phyloP scores from a whole-genome alignment of 2,329 filamentous ascomycete genomes.

The Xylaria sp. region DNA sequence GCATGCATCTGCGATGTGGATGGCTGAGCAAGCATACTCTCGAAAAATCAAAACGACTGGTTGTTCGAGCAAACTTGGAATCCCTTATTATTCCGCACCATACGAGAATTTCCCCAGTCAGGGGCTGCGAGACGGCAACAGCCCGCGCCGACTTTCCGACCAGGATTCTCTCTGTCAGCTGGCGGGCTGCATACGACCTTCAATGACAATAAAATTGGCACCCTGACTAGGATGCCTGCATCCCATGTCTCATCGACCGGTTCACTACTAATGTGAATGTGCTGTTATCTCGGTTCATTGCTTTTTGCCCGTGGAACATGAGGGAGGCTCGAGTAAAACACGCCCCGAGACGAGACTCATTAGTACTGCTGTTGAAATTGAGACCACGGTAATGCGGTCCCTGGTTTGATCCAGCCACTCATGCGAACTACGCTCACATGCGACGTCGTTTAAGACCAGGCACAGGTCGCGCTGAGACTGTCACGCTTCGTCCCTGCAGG shows the following conservation, averaged over 20 bases:
- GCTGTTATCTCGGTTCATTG: neutral
- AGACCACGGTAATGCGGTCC: neutral
- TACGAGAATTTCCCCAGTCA: too few relatives aligned
- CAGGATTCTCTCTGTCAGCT: neutral
- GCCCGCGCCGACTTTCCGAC: neutral
- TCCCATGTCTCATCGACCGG: neutral
- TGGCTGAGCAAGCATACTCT: too few relatives aligned
- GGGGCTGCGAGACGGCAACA: neutral
- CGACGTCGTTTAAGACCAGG: neutral
- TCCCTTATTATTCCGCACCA: too few relatives aligned
- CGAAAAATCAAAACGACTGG: too few relatives aligned
- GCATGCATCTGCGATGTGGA: too few relatives aligned
- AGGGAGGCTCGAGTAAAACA: neutral
- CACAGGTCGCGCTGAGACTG: too few relatives aligned
- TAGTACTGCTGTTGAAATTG: neutral
- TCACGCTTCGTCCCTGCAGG: too few relatives aligned
- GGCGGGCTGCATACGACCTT: neutral
- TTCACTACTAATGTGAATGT: neutral
- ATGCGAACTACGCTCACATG: neutral
- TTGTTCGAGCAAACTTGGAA: too few relatives aligned
- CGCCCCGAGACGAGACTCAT: too few relatives aligned
- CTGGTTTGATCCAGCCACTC: neutral
- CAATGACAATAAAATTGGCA: neutral
- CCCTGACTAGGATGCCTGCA: neutral
- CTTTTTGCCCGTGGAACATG: neutral